Base-by-base conservation (phyloP, 1,284 basidiomycete species). In the Paramarasmius palmivorus region DNA sequence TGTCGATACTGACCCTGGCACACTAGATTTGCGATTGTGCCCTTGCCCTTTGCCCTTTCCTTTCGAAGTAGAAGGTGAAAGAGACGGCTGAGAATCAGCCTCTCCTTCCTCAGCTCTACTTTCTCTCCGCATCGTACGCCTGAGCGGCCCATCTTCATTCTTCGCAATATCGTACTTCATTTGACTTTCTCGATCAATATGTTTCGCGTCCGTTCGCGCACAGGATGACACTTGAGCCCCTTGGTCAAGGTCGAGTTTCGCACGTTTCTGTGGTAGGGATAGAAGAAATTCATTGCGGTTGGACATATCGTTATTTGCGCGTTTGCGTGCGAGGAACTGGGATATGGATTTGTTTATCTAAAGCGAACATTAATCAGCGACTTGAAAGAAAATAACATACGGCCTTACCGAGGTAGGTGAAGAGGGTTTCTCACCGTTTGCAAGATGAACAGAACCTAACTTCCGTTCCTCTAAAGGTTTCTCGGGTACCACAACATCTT, bases 141-240 rank as follows among this genome's bases (percentile, higher is more conserved):
- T 75, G 39, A 92, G 69, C 0, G 89, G 88, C 0, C 88, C 89
- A 37, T 88, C 87, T 52, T 85, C 85, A 57, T 91, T 90, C 68
- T 84, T 88, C 22, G 85, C 86, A 54, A 92, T 86, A 64, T 92
- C 89, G 58, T 90, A 91, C 65, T 87, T 88, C 77, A 92, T 90
- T 64, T 91, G 90, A 0, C 81, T 68, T 53, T 90, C 86, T 47
- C 90, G 73, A 63, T 92, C 81, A 34, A 90, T 71, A 0, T 76
- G 70, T 63, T 83, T 87, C 23, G 88, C 85, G 57, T 90, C 86
- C 2, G 81, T 79, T 3, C 89, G 82, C 14, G 89, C 88, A 59
- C 88, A 90, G 5, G 88, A 87, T 29, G 62, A 61, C 50, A 68
- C 67, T 6, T 59, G 52, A 4, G 60, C 59, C 25, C 64, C 57